These are phyloP conservation scores for Boechera retrofracta DNA, from an alignment of 345 rosid species.

Conservation along the genomic window DNA sequence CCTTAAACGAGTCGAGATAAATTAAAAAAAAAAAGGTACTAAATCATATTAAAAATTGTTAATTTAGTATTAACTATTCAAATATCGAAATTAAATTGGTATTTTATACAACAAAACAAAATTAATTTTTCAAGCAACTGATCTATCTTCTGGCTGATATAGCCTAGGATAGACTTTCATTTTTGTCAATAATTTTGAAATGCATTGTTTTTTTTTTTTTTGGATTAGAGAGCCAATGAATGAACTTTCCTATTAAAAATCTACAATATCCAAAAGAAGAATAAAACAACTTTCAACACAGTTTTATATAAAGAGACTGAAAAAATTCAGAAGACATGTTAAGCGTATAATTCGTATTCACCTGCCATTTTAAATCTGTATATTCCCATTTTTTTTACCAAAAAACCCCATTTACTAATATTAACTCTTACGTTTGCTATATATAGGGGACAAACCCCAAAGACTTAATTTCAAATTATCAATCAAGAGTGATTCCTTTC, in stretches of 20 bases:
- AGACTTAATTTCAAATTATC: neutral
- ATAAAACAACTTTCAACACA: neutral
- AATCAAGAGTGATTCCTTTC: slow-evolving; percentile 62
- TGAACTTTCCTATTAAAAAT: neutral
- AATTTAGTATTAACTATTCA: neutral
- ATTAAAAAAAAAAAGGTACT: neutral
- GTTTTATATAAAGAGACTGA: neutral
- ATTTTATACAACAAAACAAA: neutral
- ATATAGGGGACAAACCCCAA: neutral
- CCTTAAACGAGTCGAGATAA: neutral
- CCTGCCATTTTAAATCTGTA: neutral
- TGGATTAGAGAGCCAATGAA: neutral
- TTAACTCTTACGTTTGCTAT: slow-evolving; percentile 20
- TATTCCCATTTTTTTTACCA: neutral
- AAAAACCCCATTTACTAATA: neutral
- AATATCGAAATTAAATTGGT: too few species aligned
- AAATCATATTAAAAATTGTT: too few species aligned
- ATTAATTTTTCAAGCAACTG: neutral
- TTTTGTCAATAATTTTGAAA: neutral
- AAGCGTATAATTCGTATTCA: slow-evolving; percentile 12
- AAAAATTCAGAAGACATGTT: neutral
- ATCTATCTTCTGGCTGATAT: neutral
- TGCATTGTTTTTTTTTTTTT: neutral
- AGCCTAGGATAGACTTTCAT: neutral
- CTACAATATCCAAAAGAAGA: neutral